These are phyloP conservation scores for Amanita pallidorosea DNA, from an alignment of 768 basidiomycete species.

Conservation along the genomic window DNA sequence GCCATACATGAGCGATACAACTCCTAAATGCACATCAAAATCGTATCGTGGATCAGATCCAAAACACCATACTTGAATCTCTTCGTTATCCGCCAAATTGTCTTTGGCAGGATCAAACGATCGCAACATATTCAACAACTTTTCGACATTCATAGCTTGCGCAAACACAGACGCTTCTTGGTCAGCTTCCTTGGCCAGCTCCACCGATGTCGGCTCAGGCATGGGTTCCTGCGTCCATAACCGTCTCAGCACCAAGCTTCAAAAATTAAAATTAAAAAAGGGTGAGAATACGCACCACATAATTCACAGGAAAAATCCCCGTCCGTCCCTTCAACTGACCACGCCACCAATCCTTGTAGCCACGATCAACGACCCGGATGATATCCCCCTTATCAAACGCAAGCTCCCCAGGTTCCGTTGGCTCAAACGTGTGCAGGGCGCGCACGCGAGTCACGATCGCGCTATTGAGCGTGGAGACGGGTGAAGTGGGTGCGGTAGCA, in stretches of 20 bases:
- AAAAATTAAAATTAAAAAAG: no score
- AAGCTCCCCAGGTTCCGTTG: constrained; percentile 82
- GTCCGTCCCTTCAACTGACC: constrained; percentile 85
- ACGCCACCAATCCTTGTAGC: constrained; percentile 96
- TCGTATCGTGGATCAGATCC: constrained; percentile 1
- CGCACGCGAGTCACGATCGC: constrained; percentile 71
- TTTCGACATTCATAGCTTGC: constrained; percentile 79
- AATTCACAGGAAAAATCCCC: constrained; percentile 95
- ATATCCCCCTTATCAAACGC: constrained; percentile 88
- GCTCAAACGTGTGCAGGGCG: constrained; percentile 82
- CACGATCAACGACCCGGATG: constrained; percentile 90
- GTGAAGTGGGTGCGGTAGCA: constrained; percentile 11
- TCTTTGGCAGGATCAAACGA: constrained; percentile 66
- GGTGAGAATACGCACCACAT: constrained; percentile 53
- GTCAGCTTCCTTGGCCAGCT: constrained; percentile 74
- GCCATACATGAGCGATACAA: constrained; percentile 86
- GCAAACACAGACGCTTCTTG: constrained; percentile 83
- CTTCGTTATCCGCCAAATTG: constrained; percentile 84
- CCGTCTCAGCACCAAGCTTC: not conserved
- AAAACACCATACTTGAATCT: constrained; percentile 52
- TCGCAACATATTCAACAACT: constrained; percentile 63
- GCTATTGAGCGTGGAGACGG: constrained; percentile 7
- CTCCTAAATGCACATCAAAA: constrained; percentile 36
- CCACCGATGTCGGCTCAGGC: constrained; percentile 70
- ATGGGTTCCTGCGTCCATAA: constrained; percentile 54